phyloP scores from a whole-genome alignment of 768 basidiomycete species.

The Hypholoma fasciculare region DNA sequence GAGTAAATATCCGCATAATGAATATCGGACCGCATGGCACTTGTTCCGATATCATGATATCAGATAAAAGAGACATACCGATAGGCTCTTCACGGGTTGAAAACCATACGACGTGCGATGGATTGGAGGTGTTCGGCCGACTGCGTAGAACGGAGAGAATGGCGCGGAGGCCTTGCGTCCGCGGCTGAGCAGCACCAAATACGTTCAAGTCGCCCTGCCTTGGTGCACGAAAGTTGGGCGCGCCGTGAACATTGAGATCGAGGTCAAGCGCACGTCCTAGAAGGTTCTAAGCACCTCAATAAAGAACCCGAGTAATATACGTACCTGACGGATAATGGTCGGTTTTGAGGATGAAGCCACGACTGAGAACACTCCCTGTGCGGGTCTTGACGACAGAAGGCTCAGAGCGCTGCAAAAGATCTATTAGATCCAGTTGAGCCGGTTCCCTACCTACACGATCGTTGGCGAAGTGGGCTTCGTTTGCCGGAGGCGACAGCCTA shows the following conservation, averaged over 20 bases:
- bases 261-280: conserved; percentile 86
- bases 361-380: conserved; percentile 77
- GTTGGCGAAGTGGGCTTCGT: conserved; percentile 15
- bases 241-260: conserved; percentile 89
- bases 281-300: neutral
- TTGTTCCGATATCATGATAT: neutral
- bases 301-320: conserved; percentile 7
- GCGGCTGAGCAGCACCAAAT: conserved; percentile 94
- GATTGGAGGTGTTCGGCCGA: conserved; percentile 59
- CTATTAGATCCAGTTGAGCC: conserved; percentile 55
- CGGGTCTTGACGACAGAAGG: conserved; percentile 81
- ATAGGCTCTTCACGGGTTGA: conserved; percentile 96
- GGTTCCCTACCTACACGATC: conserved; percentile 4
- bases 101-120: conserved; percentile 90
- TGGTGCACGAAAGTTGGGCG: conserved; percentile 92
- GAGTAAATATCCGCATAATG: no score
- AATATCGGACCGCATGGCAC: neutral
- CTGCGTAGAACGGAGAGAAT: conserved; percentile 85
- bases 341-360: conserved; percentile 94
- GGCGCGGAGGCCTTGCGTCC: conserved; percentile 86
- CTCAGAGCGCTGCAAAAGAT: conserved; percentile 62
- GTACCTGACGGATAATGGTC: conserved; percentile 82
- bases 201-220: conserved; percentile 81
- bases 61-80: conserved; percentile 45
- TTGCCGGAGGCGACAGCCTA: conserved; percentile 8